These are phyloP conservation scores for Pseudodiploospora longispora DNA, from an alignment of 2,329 filamentous ascomycete species.

Conservation along the genomic window DNA sequence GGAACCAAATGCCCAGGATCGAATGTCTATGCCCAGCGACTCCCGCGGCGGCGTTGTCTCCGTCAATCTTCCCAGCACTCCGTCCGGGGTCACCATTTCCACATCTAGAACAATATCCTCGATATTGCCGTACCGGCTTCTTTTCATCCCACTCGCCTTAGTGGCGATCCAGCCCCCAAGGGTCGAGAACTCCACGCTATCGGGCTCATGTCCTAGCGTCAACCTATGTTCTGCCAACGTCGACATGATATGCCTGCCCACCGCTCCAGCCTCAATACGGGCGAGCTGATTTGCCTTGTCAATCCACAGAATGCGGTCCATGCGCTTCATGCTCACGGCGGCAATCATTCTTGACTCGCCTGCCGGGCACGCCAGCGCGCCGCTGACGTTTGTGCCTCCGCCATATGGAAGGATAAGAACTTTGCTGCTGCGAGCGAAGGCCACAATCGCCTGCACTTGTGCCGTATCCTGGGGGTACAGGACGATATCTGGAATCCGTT, in stretches of 20 bases:
- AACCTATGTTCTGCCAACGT: constrained; percentile 1
- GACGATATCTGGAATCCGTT: not conserved
- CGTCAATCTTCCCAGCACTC: not conserved
- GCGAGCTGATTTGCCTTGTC: constrained; percentile 1
- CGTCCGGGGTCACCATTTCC: not conserved
- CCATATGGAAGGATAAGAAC: constrained; percentile 1
- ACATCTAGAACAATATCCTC: constrained; percentile 3
- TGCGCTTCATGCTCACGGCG: not conserved
- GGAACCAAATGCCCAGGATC: constrained; percentile 1
- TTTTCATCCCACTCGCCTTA: constrained; percentile 5
- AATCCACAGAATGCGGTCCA: constrained; percentile 2
- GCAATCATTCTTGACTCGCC: not conserved
- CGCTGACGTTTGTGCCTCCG: constrained; percentile 1
- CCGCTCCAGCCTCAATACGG: constrained; percentile 1
- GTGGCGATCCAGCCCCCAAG: constrained; percentile 4
- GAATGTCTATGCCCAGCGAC: not conserved
- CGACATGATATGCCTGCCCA: constrained; percentile 2
- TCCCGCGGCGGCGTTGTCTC: not conserved
- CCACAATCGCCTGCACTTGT: not conserved
- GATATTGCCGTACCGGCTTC: constrained; percentile 4
- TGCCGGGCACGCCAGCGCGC: not conserved
- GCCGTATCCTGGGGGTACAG: not conserved
- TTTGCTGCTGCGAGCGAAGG: not conserved
- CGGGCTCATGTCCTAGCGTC: constrained; percentile 2
- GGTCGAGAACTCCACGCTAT: constrained; percentile 4